These are phyloP conservation scores for Bathelium albidoporum DNA, from an alignment of 495 filamentous ascomycete species.

Conservation along the genomic window DNA sequence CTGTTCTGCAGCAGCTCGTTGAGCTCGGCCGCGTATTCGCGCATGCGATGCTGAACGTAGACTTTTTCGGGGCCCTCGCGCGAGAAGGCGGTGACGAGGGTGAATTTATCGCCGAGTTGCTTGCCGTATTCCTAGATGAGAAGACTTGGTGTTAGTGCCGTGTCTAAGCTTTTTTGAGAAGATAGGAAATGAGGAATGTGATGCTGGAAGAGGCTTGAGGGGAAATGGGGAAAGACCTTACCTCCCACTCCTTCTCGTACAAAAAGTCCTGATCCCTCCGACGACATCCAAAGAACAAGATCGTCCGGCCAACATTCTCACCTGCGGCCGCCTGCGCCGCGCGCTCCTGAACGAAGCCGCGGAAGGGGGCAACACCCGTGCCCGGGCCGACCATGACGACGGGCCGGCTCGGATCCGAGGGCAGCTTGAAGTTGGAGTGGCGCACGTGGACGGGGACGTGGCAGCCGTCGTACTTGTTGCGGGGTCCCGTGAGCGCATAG, in stretches of 20 bases:
- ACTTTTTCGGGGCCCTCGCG: constrained; percentile 77
- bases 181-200: neutral
- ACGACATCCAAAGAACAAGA: constrained; percentile 93
- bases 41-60: constrained; percentile 89
- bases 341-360: constrained; percentile 90
- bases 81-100: constrained; percentile 87
- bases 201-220: neutral
- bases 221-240: neutral
- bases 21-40: constrained; percentile 71
- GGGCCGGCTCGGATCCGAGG: constrained; percentile 86
- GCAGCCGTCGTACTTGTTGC: constrained; percentile 95
- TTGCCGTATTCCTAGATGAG: constrained; percentile 59
- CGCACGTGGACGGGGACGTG: constrained; percentile 93
- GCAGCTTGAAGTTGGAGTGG: constrained; percentile 98
- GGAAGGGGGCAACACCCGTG: constrained; percentile 93
- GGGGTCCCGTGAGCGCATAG: constrained; percentile 80
- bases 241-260: constrained; percentile 83
- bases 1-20: constrained; percentile 84
- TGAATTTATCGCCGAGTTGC: constrained; percentile 74
- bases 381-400: constrained; percentile 94
- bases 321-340: constrained; percentile 69
- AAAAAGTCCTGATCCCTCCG: constrained; percentile 79
- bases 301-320: constrained; percentile 74
- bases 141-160: neutral
- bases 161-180: neutral